Percentiles rank a stretch among this genome's conserved stretches.
phyloP scores from a whole-genome alignment of 2,329 filamentous ascomycete species.

The Triangularia verruculosa region DNA sequence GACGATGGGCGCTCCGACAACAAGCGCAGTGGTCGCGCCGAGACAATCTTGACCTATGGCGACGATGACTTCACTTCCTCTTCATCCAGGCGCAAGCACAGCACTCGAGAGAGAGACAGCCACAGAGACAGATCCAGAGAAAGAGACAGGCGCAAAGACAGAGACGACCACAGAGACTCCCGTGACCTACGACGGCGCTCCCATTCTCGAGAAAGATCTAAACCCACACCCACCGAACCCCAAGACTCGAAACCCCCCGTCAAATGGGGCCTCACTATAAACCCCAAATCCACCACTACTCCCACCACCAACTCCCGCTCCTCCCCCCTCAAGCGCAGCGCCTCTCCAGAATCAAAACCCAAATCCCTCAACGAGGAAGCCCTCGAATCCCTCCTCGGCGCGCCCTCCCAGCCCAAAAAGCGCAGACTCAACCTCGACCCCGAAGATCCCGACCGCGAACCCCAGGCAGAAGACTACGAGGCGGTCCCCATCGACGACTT shows the following conservation, averaged over 20 bases:
- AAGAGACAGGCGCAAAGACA: background rate
- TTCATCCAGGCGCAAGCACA: too few relatives aligned
- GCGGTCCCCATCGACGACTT: slow-evolving; percentile 93
- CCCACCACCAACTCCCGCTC: background rate
- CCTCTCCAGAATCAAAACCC: background rate
- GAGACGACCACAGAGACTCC: background rate
- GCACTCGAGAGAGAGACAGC: background rate
- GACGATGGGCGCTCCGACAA: background rate
- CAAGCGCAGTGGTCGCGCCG: slow-evolving; percentile 34
- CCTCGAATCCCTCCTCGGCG: slow-evolving; percentile 63
- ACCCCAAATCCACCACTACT: slow-evolving; percentile 27
- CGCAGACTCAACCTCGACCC: slow-evolving; percentile 54
- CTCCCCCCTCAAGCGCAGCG: background rate
- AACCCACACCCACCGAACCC: background rate
- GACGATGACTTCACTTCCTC: slow-evolving; percentile 10
- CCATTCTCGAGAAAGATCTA: background rate
- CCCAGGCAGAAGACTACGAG: slow-evolving; percentile 78
- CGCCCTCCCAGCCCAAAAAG: slow-evolving; percentile 30
- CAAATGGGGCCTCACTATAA: slow-evolving; percentile 52
- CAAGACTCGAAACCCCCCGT: slow-evolving; percentile 46
- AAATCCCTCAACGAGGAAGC: slow-evolving; percentile 51
- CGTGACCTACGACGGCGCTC: slow-evolving; percentile 5
- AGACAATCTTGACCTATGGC: slow-evolving; percentile 42
- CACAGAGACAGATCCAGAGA: background rate
- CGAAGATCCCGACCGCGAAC: slow-evolving; percentile 68